A percentile compares a stretch with the other conserved stretches of the same genome.
These are phyloP conservation scores for Mycena vitilis DNA, from an alignment of 768 basidiomycete genomes.

Conservation along the genomic window DNA sequence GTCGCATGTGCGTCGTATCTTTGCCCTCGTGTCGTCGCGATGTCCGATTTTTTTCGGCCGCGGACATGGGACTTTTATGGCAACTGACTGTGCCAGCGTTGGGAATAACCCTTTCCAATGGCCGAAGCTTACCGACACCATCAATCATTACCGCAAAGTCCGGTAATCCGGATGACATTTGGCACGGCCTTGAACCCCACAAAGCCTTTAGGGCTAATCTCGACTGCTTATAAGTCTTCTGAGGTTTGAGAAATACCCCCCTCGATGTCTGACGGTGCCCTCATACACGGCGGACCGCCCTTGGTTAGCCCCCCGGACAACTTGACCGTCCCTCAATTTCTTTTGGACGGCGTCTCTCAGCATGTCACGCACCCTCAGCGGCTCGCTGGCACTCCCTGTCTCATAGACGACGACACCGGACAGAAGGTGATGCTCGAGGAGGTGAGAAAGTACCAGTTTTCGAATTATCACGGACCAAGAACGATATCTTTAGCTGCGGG, in stretches of 20 bases:
- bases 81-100: background rate
- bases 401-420: slow-evolving; percentile 55
- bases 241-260: background rate
- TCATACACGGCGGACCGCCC: slow-evolving; percentile 13
- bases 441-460: slow-evolving; percentile 40
- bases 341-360: slow-evolving; percentile 46
- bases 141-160: slow-evolving; percentile 29
- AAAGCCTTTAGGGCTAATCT: slow-evolving; percentile 23
- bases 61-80: slow-evolving; percentile 20
- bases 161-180: slow-evolving; percentile 26
- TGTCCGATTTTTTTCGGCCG: slow-evolving; percentile 3
- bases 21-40: background rate
- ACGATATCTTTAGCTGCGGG: slow-evolving; percentile 43
- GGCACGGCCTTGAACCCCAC: slow-evolving; percentile 21
- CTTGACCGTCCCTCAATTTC: slow-evolving; percentile 55
- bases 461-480: background rate
- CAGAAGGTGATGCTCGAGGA: slow-evolving; percentile 48
- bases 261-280: slow-evolving; percentile 13
- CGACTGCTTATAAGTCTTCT: slow-evolving; percentile 24
- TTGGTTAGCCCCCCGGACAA: slow-evolving; percentile 27
- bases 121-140: slow-evolving; percentile 26
- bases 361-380: slow-evolving; percentile 50
- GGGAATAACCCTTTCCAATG: slow-evolving; percentile 17
- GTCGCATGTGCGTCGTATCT: background rate
- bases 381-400: slow-evolving; percentile 47